Evolutionary conservation across 2,329 filamentous ascomycete species (phyloP).

Genomic region (Paracamarosporium sp.): DNA sequence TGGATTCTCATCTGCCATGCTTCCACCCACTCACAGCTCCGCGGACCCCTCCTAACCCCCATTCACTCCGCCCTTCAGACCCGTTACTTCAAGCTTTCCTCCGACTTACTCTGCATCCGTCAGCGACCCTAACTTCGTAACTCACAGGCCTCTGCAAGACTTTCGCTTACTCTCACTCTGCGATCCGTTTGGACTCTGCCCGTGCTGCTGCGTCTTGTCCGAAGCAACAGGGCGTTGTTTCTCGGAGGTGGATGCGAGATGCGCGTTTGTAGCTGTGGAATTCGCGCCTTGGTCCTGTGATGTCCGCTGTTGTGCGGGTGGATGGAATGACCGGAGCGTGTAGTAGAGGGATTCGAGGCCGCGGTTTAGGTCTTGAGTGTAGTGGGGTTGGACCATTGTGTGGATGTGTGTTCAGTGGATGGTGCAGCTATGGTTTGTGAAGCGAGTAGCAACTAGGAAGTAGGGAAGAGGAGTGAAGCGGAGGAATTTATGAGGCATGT

Average conservation of each 20-base stretch:
- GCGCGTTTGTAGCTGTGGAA: background rate
- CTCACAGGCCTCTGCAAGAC: too few species aligned
- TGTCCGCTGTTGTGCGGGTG: background rate
- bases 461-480: too few species aligned
- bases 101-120: too few species aligned
- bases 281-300: background rate
- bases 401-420: background rate
- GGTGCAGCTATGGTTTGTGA: background rate
- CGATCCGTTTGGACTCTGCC: background rate
- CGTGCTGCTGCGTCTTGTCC: background rate
- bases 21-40: too few species aligned
- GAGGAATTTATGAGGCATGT: too few species aligned
- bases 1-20: too few species aligned
- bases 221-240: background rate
- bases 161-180: background rate
- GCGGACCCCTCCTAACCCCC: too few species aligned
- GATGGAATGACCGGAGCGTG: background rate
- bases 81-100: too few species aligned
- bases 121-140: too few species aligned
- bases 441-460: too few species aligned
- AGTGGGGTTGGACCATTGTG: background rate
- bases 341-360: slow-evolving; percentile 1
- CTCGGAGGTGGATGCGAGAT: background rate
- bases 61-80: too few species aligned
- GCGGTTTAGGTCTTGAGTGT: background rate